Conservation (phyloP, 306 rosid species). For the Malus sieversii region DNA sequence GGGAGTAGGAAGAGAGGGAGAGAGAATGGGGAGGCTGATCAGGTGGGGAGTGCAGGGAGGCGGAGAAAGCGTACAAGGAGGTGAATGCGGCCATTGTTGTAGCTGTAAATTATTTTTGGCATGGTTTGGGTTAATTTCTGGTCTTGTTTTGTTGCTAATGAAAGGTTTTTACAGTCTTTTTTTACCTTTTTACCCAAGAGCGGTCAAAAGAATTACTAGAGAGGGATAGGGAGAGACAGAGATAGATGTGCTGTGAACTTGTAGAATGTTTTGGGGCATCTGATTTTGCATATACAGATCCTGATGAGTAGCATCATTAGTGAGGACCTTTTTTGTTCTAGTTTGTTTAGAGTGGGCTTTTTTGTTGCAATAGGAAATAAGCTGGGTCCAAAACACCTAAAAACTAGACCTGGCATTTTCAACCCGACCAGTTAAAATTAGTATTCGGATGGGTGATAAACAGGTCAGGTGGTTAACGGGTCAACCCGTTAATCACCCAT, state of each 20-base stretch:
- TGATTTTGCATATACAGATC: too few relatives aligned
- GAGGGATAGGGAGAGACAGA: background rate
- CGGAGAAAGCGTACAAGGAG: slow-evolving; percentile 40
- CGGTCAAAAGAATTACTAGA: slow-evolving; percentile 1
- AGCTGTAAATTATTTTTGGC: slow-evolving; percentile 23
- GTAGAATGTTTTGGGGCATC: too few relatives aligned
- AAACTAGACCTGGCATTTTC: background rate
- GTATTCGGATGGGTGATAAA: too few relatives aligned
- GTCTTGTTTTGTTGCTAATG: background rate
- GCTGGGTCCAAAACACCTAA: background rate
- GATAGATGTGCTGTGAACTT: background rate
- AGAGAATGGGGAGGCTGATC: slow-evolving; percentile 15
- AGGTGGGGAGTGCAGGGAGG: slow-evolving; percentile 21
- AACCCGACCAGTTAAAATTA: too few relatives aligned
- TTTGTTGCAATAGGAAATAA: background rate
- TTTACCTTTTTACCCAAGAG: background rate
- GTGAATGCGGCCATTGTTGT: slow-evolving; percentile 22
- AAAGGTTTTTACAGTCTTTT: background rate
- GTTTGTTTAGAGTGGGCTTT: background rate
- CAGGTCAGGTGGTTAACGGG: too few relatives aligned
- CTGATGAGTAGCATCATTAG: background rate
- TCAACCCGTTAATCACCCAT: too few relatives aligned
- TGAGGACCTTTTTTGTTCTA: background rate
- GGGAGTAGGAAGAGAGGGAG: slow-evolving; percentile 15
- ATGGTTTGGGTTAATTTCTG: background rate